Percentiles rank a stretch among this genome's conserved stretches.
These are phyloP conservation scores for Lotmaria passim DNA, from an alignment of 208 protist species.

Conservation along the genomic window DNA sequence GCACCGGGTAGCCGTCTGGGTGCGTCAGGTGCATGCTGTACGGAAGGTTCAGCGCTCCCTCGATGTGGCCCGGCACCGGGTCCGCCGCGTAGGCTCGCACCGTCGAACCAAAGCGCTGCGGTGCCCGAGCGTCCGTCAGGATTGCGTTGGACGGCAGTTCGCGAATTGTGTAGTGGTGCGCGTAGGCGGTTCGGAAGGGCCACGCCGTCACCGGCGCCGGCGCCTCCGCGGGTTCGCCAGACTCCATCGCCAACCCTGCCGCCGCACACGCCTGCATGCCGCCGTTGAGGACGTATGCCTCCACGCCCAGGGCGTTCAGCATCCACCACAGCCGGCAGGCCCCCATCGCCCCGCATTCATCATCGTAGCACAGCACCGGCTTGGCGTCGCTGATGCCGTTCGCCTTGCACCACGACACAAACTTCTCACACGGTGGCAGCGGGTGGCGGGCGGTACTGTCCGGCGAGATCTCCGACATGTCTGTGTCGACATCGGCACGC, in stretches of 20 bases:
- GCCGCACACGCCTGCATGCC: constrained; percentile 62
- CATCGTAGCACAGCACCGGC: constrained; percentile 88
- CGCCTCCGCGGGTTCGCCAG: constrained; percentile 18
- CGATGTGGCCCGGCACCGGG: constrained; percentile 75
- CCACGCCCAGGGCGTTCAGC: constrained; percentile 76
- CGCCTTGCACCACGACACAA: constrained; percentile 68
- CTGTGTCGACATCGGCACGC: constrained; percentile 60
- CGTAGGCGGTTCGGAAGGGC: constrained; percentile 51
- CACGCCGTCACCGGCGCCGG: constrained; percentile 34
- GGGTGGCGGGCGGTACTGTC: constrained; percentile 61
- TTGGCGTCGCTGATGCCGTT: constrained; percentile 40
- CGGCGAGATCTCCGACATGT: constrained; percentile 38
- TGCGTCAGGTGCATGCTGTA: constrained; percentile 37
- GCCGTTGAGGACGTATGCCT: constrained; percentile 85
- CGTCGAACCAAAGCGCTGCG: constrained; percentile 60
- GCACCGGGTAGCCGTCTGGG: constrained; percentile 24
- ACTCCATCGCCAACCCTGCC: constrained; percentile 48
- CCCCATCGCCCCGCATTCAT: constrained; percentile 73
- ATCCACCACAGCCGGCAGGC: constrained; percentile 90
- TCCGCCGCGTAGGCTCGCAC: constrained; percentile 67
- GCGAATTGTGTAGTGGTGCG: constrained; percentile 36
- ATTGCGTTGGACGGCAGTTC: constrained; percentile 59
- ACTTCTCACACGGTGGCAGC: constrained; percentile 51
- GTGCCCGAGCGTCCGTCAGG: constrained; percentile 67
- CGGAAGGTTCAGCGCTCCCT: constrained; percentile 66